Percentiles rank a stretch among this genome's conserved stretches.
Conservation (phyloP, 768 basidiomycete genomes). For the Termitomyces sp. region DNA sequence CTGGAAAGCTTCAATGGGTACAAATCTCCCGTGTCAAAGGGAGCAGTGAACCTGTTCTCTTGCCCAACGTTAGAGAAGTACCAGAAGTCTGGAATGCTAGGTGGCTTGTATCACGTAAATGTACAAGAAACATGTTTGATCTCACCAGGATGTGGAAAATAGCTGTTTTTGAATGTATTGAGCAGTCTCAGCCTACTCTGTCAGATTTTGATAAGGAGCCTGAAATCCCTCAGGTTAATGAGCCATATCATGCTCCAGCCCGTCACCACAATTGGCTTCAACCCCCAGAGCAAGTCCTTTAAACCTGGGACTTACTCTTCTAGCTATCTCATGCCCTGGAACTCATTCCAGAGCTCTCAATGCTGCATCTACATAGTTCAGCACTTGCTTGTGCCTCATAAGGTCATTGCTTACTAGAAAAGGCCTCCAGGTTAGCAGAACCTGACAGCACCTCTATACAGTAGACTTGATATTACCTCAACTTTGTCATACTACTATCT, state of each 20-base stretch:
- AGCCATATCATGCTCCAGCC: neutral
- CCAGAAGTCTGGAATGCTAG: neutral
- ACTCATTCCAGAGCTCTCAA: too few species aligned
- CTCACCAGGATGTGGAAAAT: neutral
- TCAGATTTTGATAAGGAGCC: neutral
- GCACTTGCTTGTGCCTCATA: too few species aligned
- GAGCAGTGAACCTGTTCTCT: neutral
- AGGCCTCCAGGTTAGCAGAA: too few species aligned
- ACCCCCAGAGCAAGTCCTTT: too few species aligned
- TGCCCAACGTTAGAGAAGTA: neutral
- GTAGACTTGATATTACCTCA: too few species aligned
- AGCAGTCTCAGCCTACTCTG: neutral
- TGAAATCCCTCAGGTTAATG: neutral
- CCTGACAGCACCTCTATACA: too few species aligned
- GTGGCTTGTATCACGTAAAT: neutral
- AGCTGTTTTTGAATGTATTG: neutral
- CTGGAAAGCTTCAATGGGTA: neutral
- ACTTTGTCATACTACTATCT: too few species aligned
- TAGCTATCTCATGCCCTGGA: too few species aligned
- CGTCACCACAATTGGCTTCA: neutral
- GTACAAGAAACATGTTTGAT: neutral
- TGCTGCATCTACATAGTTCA: too few species aligned
- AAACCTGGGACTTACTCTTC: too few species aligned
- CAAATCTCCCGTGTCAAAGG: neutral
- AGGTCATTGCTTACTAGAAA: too few species aligned